A percentile compares a stretch with the other conserved stretches of the same genome.
phyloP scores from a whole-genome alignment of 345 rosid genomes.

The Erodium maritimum region DNA sequence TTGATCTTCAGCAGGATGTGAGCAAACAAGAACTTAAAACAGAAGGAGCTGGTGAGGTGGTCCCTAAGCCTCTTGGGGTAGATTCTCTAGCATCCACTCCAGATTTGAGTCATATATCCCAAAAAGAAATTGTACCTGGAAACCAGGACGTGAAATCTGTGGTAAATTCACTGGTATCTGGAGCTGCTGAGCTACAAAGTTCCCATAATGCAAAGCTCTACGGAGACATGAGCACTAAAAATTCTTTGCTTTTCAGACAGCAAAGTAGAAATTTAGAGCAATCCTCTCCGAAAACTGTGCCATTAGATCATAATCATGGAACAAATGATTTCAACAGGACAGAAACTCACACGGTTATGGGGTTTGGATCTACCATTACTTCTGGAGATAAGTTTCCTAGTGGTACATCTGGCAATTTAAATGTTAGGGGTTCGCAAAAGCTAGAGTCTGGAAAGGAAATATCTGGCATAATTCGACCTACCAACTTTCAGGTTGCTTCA shows the following conservation, averaged over 20 bases:
- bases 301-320: too few relatives aligned
- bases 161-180: slow-evolving; percentile 19
- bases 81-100: too few relatives aligned
- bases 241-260: slow-evolving; percentile 16
- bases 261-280: slow-evolving; percentile 29
- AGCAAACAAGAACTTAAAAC: slow-evolving; percentile 9
- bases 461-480: slow-evolving; percentile 18
- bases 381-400: slow-evolving; percentile 21
- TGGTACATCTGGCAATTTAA: slow-evolving; percentile 18
- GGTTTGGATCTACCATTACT: slow-evolving; percentile 22
- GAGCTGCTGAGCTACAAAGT: slow-evolving; percentile 23
- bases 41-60: too few relatives aligned
- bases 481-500: slow-evolving; percentile 19
- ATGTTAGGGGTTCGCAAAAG: slow-evolving; percentile 11
- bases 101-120: too few relatives aligned
- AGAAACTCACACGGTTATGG: slow-evolving; percentile 27
- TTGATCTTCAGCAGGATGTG: slow-evolving; percentile 14
- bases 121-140: background rate
- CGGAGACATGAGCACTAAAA: slow-evolving; percentile 24
- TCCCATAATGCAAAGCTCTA: slow-evolving; percentile 13
- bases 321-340: slow-evolving; percentile 10
- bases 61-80: too few relatives aligned
- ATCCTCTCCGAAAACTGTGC: slow-evolving; percentile 16
- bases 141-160: slow-evolving; percentile 13
- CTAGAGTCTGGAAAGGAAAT: slow-evolving; percentile 23